Base-by-base conservation (phyloP, 169 alveolate genomes). In the Plasmodium adleri region DNA sequence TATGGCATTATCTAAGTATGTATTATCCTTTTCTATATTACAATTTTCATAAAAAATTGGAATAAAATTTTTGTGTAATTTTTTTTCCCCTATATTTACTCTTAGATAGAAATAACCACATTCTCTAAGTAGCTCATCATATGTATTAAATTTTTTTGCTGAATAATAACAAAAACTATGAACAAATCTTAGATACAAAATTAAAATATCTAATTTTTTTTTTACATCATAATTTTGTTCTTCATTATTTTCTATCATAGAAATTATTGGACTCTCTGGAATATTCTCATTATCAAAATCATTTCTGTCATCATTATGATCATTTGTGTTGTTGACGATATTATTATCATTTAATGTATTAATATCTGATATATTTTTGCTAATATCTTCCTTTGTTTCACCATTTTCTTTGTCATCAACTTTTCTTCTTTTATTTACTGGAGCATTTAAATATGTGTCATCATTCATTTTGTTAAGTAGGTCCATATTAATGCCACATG, bases 161-260 rank as follows among this genome's bases (percentile, higher is more conserved):
- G 91, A 83, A 60, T 83, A 83, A 72, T 68, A 83, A 56, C 91
- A 83, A 56, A 67, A 83, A 62, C 67, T 83, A 56, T 83, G 91
- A 49, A 83, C 91, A 83, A 83, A 56, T 68, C 91, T 47, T 47
- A 83, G 26, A 49, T 83, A 83, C 15, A 83, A 24, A 62, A 83
- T 63, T 32, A 83, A 7, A 26, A 83, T 83, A 17, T 83, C 91
- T 13, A 83, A n/a, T 58, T 68, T 83, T 7, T 68, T 83, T 4
- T 24, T 68, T 45, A 58, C 32, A 52, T 52, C 62, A 1, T 39
- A 39, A 54, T 45, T 39, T 15, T 68, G 13, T 5, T 83, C 28
- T 56, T 68, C 22, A 17, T 83, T 68, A 49, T 54, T 72, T 56
- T 83, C 91, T 47, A 83, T 45, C 9, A 68, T 67, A 8, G 68